Conservation (phyloP, 345 rosid species). For the Eucalyptus dawsonii region DNA sequence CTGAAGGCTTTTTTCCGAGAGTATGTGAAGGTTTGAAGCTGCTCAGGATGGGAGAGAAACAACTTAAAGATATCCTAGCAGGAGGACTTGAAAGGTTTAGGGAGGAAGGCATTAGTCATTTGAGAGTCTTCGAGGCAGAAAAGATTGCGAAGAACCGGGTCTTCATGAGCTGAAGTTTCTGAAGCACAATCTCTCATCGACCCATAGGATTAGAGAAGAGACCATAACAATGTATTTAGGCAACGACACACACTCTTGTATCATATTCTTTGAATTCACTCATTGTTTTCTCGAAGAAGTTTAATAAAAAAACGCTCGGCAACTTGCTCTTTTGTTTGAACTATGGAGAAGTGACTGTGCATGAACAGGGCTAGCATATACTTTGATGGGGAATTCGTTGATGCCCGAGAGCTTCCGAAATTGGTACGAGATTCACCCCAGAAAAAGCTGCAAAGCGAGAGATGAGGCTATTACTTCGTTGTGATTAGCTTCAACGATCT, state of each 20-base stretch:
- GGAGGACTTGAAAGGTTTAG: constrained; percentile 41
- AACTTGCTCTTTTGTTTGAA: neutral
- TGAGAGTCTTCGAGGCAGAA: constrained; percentile 44
- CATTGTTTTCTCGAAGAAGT: neutral
- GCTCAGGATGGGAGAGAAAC: constrained; percentile 52
- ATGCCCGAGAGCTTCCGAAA: neutral
- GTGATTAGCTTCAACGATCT: neutral
- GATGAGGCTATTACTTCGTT: neutral
- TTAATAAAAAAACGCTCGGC: neutral
- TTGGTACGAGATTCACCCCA: neutral
- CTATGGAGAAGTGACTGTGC: neutral
- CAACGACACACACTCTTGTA: neutral
- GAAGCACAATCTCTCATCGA: neutral
- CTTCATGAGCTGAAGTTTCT: constrained; percentile 7
- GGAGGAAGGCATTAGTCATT: constrained; percentile 47
- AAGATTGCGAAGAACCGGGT: constrained; percentile 49
- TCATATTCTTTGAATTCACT: neutral
- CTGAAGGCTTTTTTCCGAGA: constrained; percentile 74
- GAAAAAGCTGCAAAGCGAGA: neutral
- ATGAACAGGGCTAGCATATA: neutral
- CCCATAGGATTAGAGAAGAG: neutral
- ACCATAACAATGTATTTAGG: neutral
- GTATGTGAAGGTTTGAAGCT: constrained; percentile 44
- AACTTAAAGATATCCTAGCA: constrained; percentile 21
- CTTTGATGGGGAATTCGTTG: neutral